Percentiles rank a stretch among this genome's conserved stretches.
These are phyloP conservation scores for Aureobasidium uvarum DNA, from an alignment of 2,329 filamentous ascomycete genomes.

Conservation along the genomic window DNA sequence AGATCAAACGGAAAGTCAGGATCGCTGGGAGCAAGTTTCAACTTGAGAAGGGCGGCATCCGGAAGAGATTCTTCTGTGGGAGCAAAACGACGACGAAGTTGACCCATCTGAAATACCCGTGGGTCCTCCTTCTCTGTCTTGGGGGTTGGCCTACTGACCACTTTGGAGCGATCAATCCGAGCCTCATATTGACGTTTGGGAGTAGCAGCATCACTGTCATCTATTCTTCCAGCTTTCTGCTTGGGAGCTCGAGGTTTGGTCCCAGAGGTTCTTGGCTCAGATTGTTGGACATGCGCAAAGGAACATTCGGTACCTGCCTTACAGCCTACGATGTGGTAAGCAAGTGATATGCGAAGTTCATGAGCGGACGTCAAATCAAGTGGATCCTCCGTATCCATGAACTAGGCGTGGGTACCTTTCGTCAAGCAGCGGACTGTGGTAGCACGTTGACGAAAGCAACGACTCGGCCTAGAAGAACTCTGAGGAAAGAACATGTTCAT, in stretches of 20 bases:
- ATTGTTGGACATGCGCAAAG: slow-evolving; percentile 47
- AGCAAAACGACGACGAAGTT: slow-evolving; percentile 66
- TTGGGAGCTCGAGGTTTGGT: slow-evolving; percentile 6
- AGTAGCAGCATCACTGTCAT: not conserved
- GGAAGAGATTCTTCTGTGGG: slow-evolving; percentile 49
- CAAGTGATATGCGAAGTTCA: not conserved
- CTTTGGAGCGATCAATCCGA: slow-evolving; percentile 46
- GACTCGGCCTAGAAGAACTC: not conserved
- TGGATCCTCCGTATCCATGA: not conserved
- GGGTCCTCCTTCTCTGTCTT: slow-evolving; percentile 64
- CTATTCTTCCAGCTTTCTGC: not conserved
- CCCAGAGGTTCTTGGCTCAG: not conserved
- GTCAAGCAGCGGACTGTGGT: not conserved
- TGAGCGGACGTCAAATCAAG: not conserved
- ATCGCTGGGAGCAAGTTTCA: slow-evolving; percentile 70
- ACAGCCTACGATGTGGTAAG: slow-evolving; percentile 45
- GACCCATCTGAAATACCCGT: slow-evolving; percentile 69
- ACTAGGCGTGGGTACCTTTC: not conserved
- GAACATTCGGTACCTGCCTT: slow-evolving; percentile 53
- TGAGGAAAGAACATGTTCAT: slow-evolving; percentile 8
- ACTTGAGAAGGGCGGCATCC: slow-evolving; percentile 58
- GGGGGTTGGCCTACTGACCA: slow-evolving; percentile 65
- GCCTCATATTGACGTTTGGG: slow-evolving; percentile 33
- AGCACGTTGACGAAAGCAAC: not conserved
- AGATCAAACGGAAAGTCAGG: slow-evolving; percentile 82